Percentiles rank a stretch among this genome's conserved stretches.
Evolutionary conservation across 1,284 basidiomycete genomes (phyloP).

Genomic region (Apiotrichum sp.): DNA sequence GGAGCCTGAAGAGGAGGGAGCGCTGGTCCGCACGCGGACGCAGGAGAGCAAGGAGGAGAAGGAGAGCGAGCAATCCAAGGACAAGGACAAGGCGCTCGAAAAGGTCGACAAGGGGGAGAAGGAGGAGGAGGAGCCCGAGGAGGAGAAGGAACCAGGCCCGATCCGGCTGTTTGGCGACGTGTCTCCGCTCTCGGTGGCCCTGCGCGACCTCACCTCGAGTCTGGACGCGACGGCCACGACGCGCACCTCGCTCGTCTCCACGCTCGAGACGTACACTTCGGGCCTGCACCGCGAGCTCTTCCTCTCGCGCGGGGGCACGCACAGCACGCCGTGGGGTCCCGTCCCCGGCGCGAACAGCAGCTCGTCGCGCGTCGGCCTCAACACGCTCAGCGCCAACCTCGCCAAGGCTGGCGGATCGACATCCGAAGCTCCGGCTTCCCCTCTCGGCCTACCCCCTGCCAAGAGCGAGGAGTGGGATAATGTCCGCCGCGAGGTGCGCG

Average conservation of each 20-base stretch:
- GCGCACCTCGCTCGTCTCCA: conserved; percentile 40
- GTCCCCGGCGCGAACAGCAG: not conserved
- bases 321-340: conserved; percentile 4
- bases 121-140: not conserved
- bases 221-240: conserved; percentile 43
- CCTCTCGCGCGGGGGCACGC: conserved; percentile 13
- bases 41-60: not conserved
- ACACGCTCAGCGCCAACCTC: conserved; percentile 29
- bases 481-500: conserved; percentile 43
- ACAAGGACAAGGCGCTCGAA: not conserved
- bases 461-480: conserved; percentile 41
- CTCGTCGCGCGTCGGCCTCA: conserved; percentile 25
- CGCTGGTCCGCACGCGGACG: not conserved
- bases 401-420: conserved; percentile 20
- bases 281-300: conserved; percentile 36
- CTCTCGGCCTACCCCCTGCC: conserved; percentile 15
- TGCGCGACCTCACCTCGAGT: conserved; percentile 22
- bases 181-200: conserved; percentile 15
- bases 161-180: conserved; percentile 10
- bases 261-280: conserved; percentile 40
- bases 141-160: not conserved
- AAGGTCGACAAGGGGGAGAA: no score
- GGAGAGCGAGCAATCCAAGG: conserved; percentile 1
- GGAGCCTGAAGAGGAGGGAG: not conserved
- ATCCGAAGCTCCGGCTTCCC: not conserved